These are phyloP conservation scores for Scleromitrula shiraiana DNA, from an alignment of 2,329 filamentous ascomycete genomes.

Conservation along the genomic window DNA sequence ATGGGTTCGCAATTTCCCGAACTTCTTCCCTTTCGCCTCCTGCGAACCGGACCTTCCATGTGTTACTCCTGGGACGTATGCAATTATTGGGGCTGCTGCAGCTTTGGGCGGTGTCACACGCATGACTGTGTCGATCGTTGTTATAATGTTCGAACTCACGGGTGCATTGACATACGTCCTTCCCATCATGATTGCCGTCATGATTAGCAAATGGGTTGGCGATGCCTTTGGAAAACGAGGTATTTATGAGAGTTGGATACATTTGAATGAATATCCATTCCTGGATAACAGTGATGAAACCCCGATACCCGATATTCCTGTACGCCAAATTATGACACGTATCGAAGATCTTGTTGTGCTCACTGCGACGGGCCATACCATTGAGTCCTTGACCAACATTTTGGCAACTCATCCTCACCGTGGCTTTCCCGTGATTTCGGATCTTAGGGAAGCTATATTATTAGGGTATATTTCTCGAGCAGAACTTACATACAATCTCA, in stretches of 20 bases:
- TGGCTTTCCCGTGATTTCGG: constrained; percentile 84
- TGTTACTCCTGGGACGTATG: constrained; percentile 90
- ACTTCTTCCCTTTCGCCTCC: constrained; percentile 5
- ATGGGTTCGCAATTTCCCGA: constrained; percentile 55
- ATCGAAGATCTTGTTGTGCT: constrained; percentile 86
- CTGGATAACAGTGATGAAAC: constrained; percentile 82
- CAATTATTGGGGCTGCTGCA: constrained; percentile 89
- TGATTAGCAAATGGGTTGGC: constrained; percentile 97
- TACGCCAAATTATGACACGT: constrained; percentile 84
- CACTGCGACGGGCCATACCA: constrained; percentile 79
- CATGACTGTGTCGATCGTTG: constrained; percentile 96
- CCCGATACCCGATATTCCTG: constrained; percentile 72
- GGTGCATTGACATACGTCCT: constrained; percentile 93
- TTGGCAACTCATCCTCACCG: constrained; percentile 71
- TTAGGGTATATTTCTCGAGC: constrained; percentile 91
- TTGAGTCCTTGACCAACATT: constrained; percentile 62
- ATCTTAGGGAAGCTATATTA: constrained; percentile 67
- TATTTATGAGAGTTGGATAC: constrained; percentile 98
- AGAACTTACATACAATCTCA: constrained; percentile 77
- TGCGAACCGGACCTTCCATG: constrained; percentile 62
- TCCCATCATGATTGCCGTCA: constrained; percentile 97
- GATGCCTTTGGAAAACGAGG: constrained; percentile 88
- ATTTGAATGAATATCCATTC: constrained; percentile 91
- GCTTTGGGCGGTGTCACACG: constrained; percentile 89
- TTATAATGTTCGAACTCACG: constrained; percentile 99